phyloP scores from a whole-genome alignment of 2,329 filamentous ascomycete genomes.

The Penicillium brevicompactum region DNA sequence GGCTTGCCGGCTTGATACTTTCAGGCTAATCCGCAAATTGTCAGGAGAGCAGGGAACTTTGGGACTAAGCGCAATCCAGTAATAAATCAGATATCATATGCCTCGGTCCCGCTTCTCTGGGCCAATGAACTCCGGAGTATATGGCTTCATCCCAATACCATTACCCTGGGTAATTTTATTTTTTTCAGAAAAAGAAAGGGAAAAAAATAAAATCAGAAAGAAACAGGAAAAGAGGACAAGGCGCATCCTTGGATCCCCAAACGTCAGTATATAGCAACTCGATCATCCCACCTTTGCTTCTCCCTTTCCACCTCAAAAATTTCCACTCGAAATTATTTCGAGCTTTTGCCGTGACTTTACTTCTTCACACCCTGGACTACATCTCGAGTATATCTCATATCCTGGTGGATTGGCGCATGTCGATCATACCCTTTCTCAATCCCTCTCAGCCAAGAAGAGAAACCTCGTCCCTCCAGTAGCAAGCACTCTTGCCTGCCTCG shows the following conservation, averaged over 20 bases:
- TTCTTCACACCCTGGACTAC: background rate
- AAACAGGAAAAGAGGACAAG: conserved; percentile 5
- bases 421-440: background rate
- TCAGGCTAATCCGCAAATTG: background rate
- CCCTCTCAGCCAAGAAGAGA: background rate
- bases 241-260: background rate
- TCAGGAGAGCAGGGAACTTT: background rate
- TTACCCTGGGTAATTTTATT: background rate
- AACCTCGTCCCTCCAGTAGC: conserved; percentile 13
- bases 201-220: conserved; percentile 1
- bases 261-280: conserved; percentile 18
- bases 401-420: background rate
- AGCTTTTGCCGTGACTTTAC: background rate
- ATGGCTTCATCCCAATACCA: background rate
- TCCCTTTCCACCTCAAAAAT: background rate
- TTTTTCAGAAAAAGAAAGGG: background rate
- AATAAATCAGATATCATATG: background rate
- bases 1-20: background rate
- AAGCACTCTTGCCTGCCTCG: conserved; percentile 5
- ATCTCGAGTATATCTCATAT: background rate
- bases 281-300: conserved; percentile 5
- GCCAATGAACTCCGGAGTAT: background rate
- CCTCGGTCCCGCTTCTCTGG: background rate
- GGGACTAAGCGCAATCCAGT: background rate
- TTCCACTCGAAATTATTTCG: background rate